These are phyloP conservation scores for Aspergillus diversus DNA, from an alignment of 495 filamentous ascomycete species.

Conservation along the genomic window DNA sequence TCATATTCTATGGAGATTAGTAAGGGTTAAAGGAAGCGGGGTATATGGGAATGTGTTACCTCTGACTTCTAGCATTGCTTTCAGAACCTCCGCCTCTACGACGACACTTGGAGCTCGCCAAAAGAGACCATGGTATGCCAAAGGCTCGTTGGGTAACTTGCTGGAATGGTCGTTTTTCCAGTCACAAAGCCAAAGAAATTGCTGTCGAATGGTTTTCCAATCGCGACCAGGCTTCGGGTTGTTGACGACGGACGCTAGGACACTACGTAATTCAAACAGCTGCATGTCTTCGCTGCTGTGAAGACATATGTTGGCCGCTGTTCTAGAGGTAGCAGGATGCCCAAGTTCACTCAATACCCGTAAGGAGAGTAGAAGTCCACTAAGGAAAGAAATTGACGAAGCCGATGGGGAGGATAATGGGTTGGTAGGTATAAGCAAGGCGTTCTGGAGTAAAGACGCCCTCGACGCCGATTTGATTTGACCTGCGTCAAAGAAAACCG, in stretches of 20 bases:
- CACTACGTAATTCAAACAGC: slow-evolving; percentile 60
- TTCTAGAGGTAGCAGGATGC: slow-evolving; percentile 59
- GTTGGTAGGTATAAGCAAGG: slow-evolving; percentile 65
- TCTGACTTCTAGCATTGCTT: slow-evolving; percentile 67
- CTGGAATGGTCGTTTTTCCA: slow-evolving; percentile 65
- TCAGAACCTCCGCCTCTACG: slow-evolving; percentile 76
- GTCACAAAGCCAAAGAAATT: slow-evolving; percentile 79
- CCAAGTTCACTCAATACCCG: slow-evolving; percentile 65
- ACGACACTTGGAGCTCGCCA: slow-evolving; percentile 63
- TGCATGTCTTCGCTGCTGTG: slow-evolving; percentile 64
- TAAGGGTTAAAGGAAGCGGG: not conserved
- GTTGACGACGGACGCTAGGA: slow-evolving; percentile 58
- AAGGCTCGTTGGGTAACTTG: slow-evolving; percentile 27
- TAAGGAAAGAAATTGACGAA: slow-evolving; percentile 64
- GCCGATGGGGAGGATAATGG: slow-evolving; percentile 65
- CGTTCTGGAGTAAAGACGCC: slow-evolving; percentile 53
- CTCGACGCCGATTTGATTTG: slow-evolving; percentile 49
- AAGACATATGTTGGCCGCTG: slow-evolving; percentile 46
- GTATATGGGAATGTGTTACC: slow-evolving; percentile 51
- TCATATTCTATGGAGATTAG: slow-evolving; percentile 59
- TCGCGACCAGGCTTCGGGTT: slow-evolving; percentile 63
- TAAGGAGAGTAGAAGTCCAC: slow-evolving; percentile 70
- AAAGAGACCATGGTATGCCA: slow-evolving; percentile 64
- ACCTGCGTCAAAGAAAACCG: slow-evolving; percentile 38
- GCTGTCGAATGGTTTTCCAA: slow-evolving; percentile 67